phyloP scores from a whole-genome alignment of 768 basidiomycete species.

The Lactarius sanguifluus region DNA sequence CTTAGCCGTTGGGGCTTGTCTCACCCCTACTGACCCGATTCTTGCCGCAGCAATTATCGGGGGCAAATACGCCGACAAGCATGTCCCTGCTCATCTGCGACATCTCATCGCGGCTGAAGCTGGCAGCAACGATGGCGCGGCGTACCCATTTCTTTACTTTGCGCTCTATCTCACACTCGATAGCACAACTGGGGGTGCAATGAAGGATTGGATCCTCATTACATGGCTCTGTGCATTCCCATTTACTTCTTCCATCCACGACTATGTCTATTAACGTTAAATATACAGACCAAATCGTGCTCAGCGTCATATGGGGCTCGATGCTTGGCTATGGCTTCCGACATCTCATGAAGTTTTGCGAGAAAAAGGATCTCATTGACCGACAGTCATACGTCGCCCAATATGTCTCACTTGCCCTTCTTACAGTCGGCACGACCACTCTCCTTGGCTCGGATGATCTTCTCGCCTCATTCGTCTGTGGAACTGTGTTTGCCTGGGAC shows the following conservation, averaged over 20 bases:
- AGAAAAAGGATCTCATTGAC: constrained; percentile 84
- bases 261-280: constrained; percentile 20
- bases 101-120: constrained; percentile 70
- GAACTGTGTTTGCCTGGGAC: constrained; percentile 96
- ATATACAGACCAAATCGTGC: constrained; percentile 67
- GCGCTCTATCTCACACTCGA: constrained; percentile 86
- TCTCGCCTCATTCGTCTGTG: constrained; percentile 91
- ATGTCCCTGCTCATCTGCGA: constrained; percentile 83
- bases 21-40: constrained; percentile 94
- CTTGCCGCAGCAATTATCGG: constrained; percentile 90
- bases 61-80: constrained; percentile 97
- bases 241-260: constrained; percentile 1
- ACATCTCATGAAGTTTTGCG: constrained; percentile 91
- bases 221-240: constrained; percentile 75
- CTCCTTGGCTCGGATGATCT: constrained; percentile 92
- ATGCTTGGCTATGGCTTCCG: constrained; percentile 77
- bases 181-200: constrained; percentile 53
- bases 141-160: constrained; percentile 91
- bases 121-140: constrained; percentile 96
- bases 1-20: constrained; percentile 87
- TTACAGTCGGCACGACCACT: constrained; percentile 81
- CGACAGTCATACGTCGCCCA: constrained; percentile 94
- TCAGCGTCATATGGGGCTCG: constrained; percentile 75
- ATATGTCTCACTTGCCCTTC: constrained; percentile 78
- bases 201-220: constrained; percentile 84